Conservation (phyloP, 768 basidiomycete genomes). For the Suillus decipiens region DNA sequence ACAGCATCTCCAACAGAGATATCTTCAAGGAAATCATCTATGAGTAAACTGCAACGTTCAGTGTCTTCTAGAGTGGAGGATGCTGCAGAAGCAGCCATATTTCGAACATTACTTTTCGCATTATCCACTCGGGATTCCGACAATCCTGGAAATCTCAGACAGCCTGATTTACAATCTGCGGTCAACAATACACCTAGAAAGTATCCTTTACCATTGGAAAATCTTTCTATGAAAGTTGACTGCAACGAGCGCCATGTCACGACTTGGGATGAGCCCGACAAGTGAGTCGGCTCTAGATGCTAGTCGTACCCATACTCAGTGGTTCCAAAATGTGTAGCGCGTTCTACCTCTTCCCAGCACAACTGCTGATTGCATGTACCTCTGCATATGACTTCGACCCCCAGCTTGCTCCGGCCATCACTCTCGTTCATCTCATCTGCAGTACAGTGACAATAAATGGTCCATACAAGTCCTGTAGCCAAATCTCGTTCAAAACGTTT, state of each 20-base stretch:
- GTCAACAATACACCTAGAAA: neutral
- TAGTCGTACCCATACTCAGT: neutral
- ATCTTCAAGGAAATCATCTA: neutral
- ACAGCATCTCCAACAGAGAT: neutral
- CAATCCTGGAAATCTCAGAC: neutral
- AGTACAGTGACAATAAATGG: slow-evolving; percentile 4
- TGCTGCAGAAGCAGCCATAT: neutral
- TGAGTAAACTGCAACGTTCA: neutral
- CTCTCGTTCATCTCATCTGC: slow-evolving; percentile 23
- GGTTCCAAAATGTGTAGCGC: neutral
- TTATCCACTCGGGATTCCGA: neutral
- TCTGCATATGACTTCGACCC: slow-evolving; percentile 13
- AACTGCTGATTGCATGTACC: slow-evolving; percentile 26
- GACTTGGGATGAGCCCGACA: slow-evolving; percentile 26
- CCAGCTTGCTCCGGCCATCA: slow-evolving; percentile 14
- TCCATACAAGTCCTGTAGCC: neutral
- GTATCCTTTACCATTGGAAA: slow-evolving; percentile 6
- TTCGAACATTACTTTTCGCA: neutral
- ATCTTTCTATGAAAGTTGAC: slow-evolving; percentile 20
- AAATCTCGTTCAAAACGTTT: neutral
- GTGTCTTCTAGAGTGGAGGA: neutral
- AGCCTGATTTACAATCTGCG: neutral
- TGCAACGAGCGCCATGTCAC: slow-evolving; percentile 21
- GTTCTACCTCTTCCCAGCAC: slow-evolving; percentile 25
- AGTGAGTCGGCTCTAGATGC: slow-evolving; percentile 18